Conservation (phyloP, 2,329 filamentous ascomycete genomes). For the Cercospora canescens region DNA sequence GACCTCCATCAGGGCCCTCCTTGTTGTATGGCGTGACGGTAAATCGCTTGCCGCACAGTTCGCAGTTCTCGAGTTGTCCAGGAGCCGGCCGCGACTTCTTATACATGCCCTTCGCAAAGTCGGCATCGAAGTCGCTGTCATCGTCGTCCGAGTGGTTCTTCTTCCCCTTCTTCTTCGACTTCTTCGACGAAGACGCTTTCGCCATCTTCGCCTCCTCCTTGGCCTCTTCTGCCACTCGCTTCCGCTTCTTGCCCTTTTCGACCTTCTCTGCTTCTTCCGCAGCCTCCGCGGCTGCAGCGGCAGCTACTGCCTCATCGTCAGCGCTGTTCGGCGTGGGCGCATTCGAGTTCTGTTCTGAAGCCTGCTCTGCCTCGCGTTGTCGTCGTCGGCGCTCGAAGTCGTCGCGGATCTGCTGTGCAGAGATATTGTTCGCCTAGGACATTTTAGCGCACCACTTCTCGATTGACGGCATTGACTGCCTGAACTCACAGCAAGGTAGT, state of each 20-base stretch:
- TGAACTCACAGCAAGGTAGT: conserved; percentile 63
- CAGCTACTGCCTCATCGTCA: conserved; percentile 33
- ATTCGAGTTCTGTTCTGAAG: conserved; percentile 28
- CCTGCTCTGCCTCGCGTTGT: conserved; percentile 46
- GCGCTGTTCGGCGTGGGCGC: conserved; percentile 35
- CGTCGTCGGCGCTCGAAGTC: conserved; percentile 57
- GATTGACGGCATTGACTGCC: not conserved
- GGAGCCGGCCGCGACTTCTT: conserved; percentile 64
- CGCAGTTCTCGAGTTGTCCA: conserved; percentile 87
- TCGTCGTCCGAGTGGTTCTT: conserved; percentile 47
- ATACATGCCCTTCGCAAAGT: conserved; percentile 53
- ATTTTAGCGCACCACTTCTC: not conserved
- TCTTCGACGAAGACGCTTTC: conserved; percentile 45
- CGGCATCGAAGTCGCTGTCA: conserved; percentile 50
- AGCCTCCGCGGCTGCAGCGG: conserved; percentile 44
- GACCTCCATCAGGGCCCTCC: conserved; percentile 75
- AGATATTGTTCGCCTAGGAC: conserved; percentile 69
- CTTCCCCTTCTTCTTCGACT: conserved; percentile 40
- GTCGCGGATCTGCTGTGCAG: conserved; percentile 61
- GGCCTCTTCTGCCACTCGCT: conserved; percentile 55
- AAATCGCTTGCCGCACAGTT: conserved; percentile 81
- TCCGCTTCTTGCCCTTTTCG: conserved; percentile 55
- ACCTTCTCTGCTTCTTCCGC: conserved; percentile 36
- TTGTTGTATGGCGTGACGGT: conserved; percentile 90
- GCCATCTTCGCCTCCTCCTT: conserved; percentile 43